Conservation (phyloP, 2,329 filamentous ascomycete species). For the Botryotinia calthae region DNA sequence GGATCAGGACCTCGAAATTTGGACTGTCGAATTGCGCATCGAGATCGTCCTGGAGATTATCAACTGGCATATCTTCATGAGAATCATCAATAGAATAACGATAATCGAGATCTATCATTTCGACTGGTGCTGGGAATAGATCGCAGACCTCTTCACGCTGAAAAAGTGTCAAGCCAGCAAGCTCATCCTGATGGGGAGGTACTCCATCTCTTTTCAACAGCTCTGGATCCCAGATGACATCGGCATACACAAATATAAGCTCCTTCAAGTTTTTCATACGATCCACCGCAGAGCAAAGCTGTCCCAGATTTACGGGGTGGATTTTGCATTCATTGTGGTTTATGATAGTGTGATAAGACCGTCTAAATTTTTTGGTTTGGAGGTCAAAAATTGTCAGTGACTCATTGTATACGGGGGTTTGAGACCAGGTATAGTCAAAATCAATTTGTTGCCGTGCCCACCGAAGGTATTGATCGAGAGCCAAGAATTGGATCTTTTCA, state of each 20-base stretch:
- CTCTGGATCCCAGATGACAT: rapidly evolving
- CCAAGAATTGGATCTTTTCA: neutral
- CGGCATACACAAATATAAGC: neutral
- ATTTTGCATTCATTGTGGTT: neutral
- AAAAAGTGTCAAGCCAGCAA: neutral
- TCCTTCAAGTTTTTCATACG: neutral
- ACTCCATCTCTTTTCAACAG: neutral
- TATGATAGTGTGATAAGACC: rapidly evolving
- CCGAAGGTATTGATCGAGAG: neutral
- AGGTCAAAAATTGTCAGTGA: neutral
- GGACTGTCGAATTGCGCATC: neutral
- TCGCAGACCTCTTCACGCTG: neutral
- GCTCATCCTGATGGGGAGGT: neutral
- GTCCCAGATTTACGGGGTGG: rapidly evolving
- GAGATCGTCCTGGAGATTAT: neutral
- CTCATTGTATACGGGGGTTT: rapidly evolving
- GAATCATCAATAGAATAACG: neutral
- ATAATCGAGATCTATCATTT: rapidly evolving
- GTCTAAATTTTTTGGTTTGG: neutral
- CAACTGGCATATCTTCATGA: rapidly evolving
- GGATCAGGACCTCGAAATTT: neutral
- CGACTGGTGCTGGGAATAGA: neutral
- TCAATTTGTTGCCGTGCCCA: neutral
- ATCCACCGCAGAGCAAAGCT: neutral
- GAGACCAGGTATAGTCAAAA: too few species aligned